phyloP scores from a whole-genome alignment of 1,139 yeast genomes.

The Suhomyces taliae region DNA sequence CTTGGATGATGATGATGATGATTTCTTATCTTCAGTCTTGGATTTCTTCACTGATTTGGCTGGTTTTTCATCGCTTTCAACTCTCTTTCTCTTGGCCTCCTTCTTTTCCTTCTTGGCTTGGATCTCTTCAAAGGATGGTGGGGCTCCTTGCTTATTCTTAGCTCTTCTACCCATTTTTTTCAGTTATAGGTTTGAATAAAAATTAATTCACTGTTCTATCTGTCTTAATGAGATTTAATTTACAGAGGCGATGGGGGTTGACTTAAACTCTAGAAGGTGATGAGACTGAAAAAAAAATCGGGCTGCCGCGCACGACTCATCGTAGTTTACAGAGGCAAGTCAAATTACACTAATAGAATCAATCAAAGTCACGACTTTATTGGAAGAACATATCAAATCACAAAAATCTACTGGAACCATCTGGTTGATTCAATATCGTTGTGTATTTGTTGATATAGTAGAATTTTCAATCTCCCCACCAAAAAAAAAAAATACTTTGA shows the following conservation, averaged over 20 bases:
- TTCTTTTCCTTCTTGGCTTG: slow-evolving; percentile 57
- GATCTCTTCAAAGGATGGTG: slow-evolving; percentile 84
- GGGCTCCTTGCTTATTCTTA: slow-evolving; percentile 86
- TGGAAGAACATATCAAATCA: too few relatives aligned
- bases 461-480: background rate
- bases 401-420: too few relatives aligned
- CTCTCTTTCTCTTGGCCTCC: slow-evolving; percentile 23
- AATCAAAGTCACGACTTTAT: too few relatives aligned
- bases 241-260: background rate
- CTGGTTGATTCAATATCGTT: too few relatives aligned
- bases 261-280: background rate
- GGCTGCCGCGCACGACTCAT: slow-evolving; percentile 9
- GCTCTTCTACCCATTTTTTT: slow-evolving; percentile 83
- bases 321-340: background rate
- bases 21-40: slow-evolving; percentile 21
- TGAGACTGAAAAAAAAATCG: slow-evolving; percentile 10
- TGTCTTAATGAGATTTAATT: background rate
- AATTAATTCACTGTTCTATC: too few relatives aligned
- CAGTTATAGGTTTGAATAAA: too few relatives aligned
- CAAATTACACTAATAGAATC: background rate
- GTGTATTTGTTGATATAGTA: too few relatives aligned
- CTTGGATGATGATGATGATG: slow-evolving; percentile 15
- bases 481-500: background rate
- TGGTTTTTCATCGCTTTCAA: slow-evolving; percentile 14
- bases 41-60: slow-evolving; percentile 25